These are phyloP conservation scores for Recurvomyces mirabilis DNA, from an alignment of 495 filamentous ascomycete genomes.

Conservation along the genomic window DNA sequence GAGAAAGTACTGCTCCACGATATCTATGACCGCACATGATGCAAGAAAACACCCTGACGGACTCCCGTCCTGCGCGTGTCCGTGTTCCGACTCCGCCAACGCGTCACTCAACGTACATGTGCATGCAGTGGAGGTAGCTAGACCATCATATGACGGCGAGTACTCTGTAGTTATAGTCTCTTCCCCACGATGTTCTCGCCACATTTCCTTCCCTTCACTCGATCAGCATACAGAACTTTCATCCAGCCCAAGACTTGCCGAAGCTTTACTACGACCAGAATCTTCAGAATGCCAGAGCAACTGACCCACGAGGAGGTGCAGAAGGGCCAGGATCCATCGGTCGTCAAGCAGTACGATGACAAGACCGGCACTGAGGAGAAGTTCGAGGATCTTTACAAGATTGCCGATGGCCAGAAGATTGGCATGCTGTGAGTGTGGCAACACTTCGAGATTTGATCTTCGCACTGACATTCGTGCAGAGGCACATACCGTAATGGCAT, in stretches of 20 bases:
- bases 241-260: background rate
- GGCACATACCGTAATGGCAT: constrained; percentile 5
- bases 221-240: too few relatives aligned
- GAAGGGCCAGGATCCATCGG: constrained; percentile 7
- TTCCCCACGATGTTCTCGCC: background rate
- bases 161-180: too few relatives aligned
- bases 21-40: too few relatives aligned
- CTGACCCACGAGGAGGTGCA: constrained; percentile 6
- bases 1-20: too few relatives aligned
- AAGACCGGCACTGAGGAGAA: constrained; percentile 8
- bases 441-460: background rate
- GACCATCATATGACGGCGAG: too few relatives aligned
- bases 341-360: constrained; percentile 15
- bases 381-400: constrained; percentile 15
- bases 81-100: too few relatives aligned
- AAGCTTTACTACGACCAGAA: background rate
- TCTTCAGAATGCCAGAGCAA: constrained; percentile 11
- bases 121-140: too few relatives aligned
- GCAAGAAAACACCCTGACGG: too few relatives aligned
- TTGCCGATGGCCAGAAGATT: constrained; percentile 20
- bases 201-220: too few relatives aligned
- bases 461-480: background rate
- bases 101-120: too few relatives aligned
- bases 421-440: constrained; percentile 28
- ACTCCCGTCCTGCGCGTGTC: too few relatives aligned